Conservation (phyloP, 345 rosid genomes). For the Citrus hindsii region DNA sequence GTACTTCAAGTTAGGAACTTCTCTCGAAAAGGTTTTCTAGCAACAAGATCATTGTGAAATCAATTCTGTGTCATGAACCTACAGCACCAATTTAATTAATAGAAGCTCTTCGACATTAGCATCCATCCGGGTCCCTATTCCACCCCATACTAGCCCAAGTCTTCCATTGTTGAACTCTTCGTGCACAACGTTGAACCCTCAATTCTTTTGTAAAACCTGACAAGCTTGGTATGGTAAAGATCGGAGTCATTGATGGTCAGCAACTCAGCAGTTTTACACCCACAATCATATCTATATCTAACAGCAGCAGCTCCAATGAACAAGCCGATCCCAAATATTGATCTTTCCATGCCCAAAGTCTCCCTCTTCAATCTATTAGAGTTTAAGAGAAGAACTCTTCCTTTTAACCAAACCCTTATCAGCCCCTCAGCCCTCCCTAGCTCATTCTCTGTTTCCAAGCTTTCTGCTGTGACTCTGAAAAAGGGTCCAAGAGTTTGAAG, state of each 20-base stretch:
- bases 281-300: conserved; percentile 62
- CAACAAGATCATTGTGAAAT: background rate
- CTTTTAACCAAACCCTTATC: conserved; percentile 69
- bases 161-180: conserved; percentile 81
- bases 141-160: conserved; percentile 87
- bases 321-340: conserved; percentile 82
- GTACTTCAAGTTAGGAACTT: too few relatives aligned
- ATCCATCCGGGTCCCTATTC: conserved; percentile 87
- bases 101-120: conserved; percentile 68
- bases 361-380: conserved; percentile 64
- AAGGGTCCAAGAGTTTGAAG: conserved; percentile 68
- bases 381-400: conserved; percentile 79
- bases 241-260: conserved; percentile 90
- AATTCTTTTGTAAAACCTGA: conserved; percentile 73
- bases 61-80: conserved; percentile 35
- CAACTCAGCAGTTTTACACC: conserved; percentile 71
- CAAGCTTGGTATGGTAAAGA: conserved; percentile 85
- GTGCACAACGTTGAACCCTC: conserved; percentile 65
- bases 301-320: conserved; percentile 89
- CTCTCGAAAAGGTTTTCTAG: background rate
- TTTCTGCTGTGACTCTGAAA: conserved; percentile 70
- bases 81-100: conserved; percentile 59
- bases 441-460: conserved; percentile 51
- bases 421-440: conserved; percentile 66
- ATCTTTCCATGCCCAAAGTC: conserved; percentile 67